Evolutionary conservation across 352 stramenopile species (phyloP).

Genomic region (Phytophthora boehmeriae): DNA sequence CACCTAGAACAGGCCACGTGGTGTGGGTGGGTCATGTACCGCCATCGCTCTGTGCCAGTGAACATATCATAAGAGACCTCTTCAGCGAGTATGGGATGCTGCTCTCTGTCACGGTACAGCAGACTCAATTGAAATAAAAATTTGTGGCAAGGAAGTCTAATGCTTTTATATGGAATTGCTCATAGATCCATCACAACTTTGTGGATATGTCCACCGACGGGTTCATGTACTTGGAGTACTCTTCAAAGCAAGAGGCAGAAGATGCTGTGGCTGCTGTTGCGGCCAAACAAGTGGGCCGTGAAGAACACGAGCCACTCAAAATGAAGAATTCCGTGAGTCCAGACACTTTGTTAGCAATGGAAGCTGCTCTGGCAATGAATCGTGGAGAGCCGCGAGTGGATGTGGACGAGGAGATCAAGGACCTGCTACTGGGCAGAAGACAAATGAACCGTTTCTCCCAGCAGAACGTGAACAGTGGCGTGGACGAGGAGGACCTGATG

Average conservation of each 20-base stretch:
- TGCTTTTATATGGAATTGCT: not conserved
- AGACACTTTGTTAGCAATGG: slow-evolving; percentile 40
- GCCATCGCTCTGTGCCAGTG: slow-evolving; percentile 59
- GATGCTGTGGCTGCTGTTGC: slow-evolving; percentile 45
- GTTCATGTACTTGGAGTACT: slow-evolving; percentile 74
- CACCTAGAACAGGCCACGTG: slow-evolving; percentile 22
- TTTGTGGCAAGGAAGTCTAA: not conserved
- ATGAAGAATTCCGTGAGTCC: slow-evolving; percentile 15
- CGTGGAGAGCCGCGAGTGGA: slow-evolving; percentile 37
- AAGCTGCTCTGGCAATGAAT: slow-evolving; percentile 45
- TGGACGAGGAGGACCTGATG: slow-evolving; percentile 74
- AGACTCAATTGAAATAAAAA: not conserved
- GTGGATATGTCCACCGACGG: slow-evolving; percentile 59
- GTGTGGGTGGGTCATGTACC: slow-evolving; percentile 67
- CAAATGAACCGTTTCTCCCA: slow-evolving; percentile 54
- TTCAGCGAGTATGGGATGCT: slow-evolving; percentile 61
- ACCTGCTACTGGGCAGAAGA: slow-evolving; percentile 61
- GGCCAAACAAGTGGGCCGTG: slow-evolving; percentile 16
- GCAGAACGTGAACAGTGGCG: slow-evolving; percentile 33
- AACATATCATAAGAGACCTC: slow-evolving; percentile 47
- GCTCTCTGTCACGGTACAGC: slow-evolving; percentile 48
- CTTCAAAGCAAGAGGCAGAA: slow-evolving; percentile 40
- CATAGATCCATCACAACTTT: slow-evolving; percentile 73
- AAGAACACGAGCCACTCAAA: slow-evolving; percentile 10
- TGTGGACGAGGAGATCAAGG: slow-evolving; percentile 42